Evolutionary conservation across 768 basidiomycete genomes (phyloP), one percentile per base, ranked within the genome.

Genomic region (Mycena haematopus): DNA sequence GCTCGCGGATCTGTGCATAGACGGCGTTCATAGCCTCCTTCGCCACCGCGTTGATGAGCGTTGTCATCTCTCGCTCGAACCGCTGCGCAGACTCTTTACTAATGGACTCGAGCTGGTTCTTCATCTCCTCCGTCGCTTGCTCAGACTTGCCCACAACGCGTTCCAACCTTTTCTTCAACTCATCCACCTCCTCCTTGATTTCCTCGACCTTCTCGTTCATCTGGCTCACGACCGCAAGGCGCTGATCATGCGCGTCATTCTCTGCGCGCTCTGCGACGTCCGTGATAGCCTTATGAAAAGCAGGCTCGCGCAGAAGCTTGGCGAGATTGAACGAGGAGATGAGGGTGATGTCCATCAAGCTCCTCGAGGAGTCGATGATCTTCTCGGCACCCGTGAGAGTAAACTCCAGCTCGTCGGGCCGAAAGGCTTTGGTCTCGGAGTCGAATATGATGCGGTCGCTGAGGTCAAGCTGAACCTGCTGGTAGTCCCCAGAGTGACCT

Each of bases 211-310:
- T 45, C 45, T 57, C 44, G 56, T 22, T 57, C 56, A 57, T 57
- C 56, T 49, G 14, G 35, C 46, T 45, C 45, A 57, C 33, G 35
- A 38, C 45, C 24, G 44, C 56, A 29, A 35, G 31, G 45, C 56
- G 56, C 45, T 45, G 56, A 49, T 57, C 45, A 13, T 57, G 56
- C 45, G 56, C 56, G 35, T 57, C 45, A 7, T 10, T 57, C 56
- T 57, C 56, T 47, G 56, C 56, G 7, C 56, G 56, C 56, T 57
- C 56, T 36, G 56, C 45, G 31, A 57, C 56, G 21, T 49, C 56
- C 46, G 29, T 57, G 14, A 57, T 57, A 35, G 46, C 31, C n/a
- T 35, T 21, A 24, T 45, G 3, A 47, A 57, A 57, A 45, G 21
- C 46, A 22, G 56, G 56, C 13, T 57, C 56, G 45, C 45, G n/a